These are phyloP conservation scores for Cutaneotrichosporon cutaneum DNA, from an alignment of 1,284 basidiomycete genomes.

Conservation along the genomic window DNA sequence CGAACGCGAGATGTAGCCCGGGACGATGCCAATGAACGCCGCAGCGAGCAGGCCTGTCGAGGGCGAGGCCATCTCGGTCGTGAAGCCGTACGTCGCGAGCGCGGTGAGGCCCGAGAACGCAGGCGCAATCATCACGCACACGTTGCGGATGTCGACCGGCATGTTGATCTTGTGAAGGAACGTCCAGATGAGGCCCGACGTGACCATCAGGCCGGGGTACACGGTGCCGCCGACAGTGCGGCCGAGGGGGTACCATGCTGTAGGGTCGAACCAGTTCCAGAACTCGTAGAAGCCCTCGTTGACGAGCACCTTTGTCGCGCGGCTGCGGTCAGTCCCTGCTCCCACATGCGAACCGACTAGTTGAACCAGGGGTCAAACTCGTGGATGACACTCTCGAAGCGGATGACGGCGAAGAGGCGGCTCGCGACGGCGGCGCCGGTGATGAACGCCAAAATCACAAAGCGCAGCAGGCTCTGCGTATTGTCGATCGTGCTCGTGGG, in stretches of 20 bases:
- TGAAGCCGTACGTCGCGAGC: conserved; percentile 96
- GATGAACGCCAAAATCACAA: conserved; percentile 80
- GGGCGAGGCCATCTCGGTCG: conserved; percentile 88
- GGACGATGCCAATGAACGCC: conserved; percentile 97
- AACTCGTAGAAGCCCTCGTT: conserved; percentile 96
- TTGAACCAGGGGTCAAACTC: conserved; percentile 64
- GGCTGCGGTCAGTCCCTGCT: conserved; percentile 56
- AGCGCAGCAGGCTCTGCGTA: conserved; percentile 77
- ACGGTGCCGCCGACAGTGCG: conserved; percentile 97
- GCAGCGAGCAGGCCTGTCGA: conserved; percentile 93
- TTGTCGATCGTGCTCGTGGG: conserved; percentile 68
- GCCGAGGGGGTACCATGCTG: conserved; percentile 97
- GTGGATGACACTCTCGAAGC: conserved; percentile 98
- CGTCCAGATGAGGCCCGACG: conserved; percentile 94
- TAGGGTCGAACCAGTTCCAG: conserved; percentile 99
- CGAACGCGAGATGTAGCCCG: conserved; percentile 94
- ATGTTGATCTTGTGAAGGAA: conserved; percentile 82
- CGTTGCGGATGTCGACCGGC: conserved; percentile 94
- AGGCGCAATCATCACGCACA: conserved; percentile 95
- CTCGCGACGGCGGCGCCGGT: conserved; percentile 92
- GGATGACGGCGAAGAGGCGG: conserved; percentile 93
- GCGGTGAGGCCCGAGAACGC: conserved; percentile 96
- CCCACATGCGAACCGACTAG: conserved; percentile 13
- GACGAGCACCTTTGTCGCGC: conserved; percentile 83
- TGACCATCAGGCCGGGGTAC: conserved; percentile 97